These are phyloP conservation scores for Brettanomyces sp. DNA, from an alignment of 805 yeast species.

Conservation along the genomic window DNA sequence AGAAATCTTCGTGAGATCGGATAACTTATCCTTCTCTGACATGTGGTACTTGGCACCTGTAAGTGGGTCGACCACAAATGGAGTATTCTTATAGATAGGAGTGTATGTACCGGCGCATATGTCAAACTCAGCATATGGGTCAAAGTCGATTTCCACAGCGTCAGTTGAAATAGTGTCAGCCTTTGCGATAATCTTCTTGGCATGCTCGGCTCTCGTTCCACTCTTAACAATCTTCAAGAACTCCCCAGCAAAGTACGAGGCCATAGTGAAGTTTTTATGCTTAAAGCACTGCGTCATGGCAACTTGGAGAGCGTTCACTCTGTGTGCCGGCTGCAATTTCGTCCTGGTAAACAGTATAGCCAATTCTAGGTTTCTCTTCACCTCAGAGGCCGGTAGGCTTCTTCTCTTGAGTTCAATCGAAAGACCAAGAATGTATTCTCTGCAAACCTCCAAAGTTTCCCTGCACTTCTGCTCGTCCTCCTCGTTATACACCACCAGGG, in stretches of 20 bases:
- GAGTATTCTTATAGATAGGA: constrained; percentile 75
- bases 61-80: constrained; percentile 61
- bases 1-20: constrained; percentile 68
- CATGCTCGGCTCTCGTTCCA: constrained; percentile 85
- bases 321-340: constrained; percentile 72
- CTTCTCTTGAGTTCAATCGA: constrained; percentile 89
- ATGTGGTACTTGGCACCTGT: constrained; percentile 84
- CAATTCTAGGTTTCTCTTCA: constrained; percentile 82
- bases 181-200: constrained; percentile 68
- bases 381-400: constrained; percentile 55
- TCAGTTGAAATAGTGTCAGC: constrained; percentile 79
- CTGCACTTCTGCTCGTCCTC: constrained; percentile 72
- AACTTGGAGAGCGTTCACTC: constrained; percentile 81
- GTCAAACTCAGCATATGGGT: constrained; percentile 83
- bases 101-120: constrained; percentile 81
- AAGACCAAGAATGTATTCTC: constrained; percentile 86
- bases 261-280: constrained; percentile 78
- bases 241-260: constrained; percentile 83
- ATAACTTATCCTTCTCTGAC: constrained; percentile 68
- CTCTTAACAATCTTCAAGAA: constrained; percentile 58
- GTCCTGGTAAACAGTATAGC: constrained; percentile 94
- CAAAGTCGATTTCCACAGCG: constrained; percentile 84
- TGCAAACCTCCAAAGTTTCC: constrained; percentile 63
- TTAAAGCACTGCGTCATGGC: constrained; percentile 92
- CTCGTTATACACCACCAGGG: constrained; percentile 59